Conservation (phyloP, 1,139 yeast species). For the Sugiyamaella grinbergsii region DNA sequence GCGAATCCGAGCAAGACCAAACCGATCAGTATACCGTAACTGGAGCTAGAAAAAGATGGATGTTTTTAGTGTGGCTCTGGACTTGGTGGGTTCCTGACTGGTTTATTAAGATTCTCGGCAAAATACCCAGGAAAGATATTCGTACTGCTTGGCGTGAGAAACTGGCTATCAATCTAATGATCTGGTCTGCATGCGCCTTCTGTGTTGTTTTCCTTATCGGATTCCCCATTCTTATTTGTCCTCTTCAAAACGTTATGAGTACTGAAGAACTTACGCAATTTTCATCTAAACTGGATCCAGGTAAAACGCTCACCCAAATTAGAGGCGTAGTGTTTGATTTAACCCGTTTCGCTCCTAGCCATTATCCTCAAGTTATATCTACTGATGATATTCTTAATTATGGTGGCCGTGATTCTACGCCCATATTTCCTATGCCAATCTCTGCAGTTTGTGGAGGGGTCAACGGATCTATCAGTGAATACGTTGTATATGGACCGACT, state of each 20-base stretch:
- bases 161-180: constrained; percentile 46
- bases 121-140: constrained; percentile 43
- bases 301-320: constrained; percentile 42
- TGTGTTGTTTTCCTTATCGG: constrained; percentile 45
- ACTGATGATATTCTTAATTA: constrained; percentile 40
- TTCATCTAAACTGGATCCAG: constrained; percentile 37
- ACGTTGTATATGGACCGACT: constrained; percentile 43
- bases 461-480: constrained; percentile 40
- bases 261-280: constrained; percentile 41
- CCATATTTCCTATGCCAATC: constrained; percentile 46
- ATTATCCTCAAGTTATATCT: constrained; percentile 46
- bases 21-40: constrained; percentile 38
- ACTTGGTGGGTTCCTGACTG: constrained; percentile 48
- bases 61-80: constrained; percentile 43
- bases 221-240: constrained; percentile 47
- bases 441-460: constrained; percentile 45
- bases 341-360: constrained; percentile 44
- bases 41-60: constrained; percentile 42
- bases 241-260: constrained; percentile 44
- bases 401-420: constrained; percentile 44
- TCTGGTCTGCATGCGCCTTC: constrained; percentile 44
- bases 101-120: constrained; percentile 39
- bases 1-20: constrained; percentile 42
- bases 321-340: constrained; percentile 47
- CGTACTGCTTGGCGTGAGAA: constrained; percentile 50